These are phyloP conservation scores for Hemisphaericaspora subhashii DNA, from an alignment of 1,139 yeast genomes.

Conservation along the genomic window DNA sequence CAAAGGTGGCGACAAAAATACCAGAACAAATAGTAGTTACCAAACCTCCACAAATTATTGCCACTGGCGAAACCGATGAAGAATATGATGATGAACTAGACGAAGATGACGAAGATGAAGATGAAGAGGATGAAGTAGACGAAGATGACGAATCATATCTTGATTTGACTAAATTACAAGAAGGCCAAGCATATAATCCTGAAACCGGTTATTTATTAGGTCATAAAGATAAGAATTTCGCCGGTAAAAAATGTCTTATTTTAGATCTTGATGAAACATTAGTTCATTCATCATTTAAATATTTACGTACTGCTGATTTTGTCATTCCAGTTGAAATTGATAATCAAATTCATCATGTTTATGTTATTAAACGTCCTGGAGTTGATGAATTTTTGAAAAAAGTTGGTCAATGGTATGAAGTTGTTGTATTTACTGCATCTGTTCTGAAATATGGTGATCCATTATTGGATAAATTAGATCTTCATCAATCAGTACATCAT, in stretches of 20 bases:
- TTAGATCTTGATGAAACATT: constrained; percentile 94
- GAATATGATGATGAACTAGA: constrained; percentile 21
- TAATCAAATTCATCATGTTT: constrained; percentile 87
- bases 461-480: constrained; percentile 80
- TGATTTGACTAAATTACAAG: constrained; percentile 60
- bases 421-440: constrained; percentile 95
- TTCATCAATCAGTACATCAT: constrained; percentile 75
- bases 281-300: constrained; percentile 93
- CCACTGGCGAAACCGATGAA: constrained; percentile 7
- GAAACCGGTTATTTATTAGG: constrained; percentile 68
- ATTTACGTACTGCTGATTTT: constrained; percentile 88
- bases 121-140: constrained; percentile 18
- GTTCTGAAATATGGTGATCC: constrained; percentile 97
- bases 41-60: not conserved
- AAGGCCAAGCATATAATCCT: constrained; percentile 62
- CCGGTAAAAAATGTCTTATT: constrained; percentile 78
- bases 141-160: constrained; percentile 35
- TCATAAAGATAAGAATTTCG: constrained; percentile 28
- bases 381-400: constrained; percentile 86
- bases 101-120: constrained; percentile 18
- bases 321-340: constrained; percentile 87
- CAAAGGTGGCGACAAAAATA: not conserved
- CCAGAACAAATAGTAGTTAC: not conserved
- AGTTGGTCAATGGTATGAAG: constrained; percentile 87
- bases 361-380: constrained; percentile 96